These are phyloP conservation scores for Pichia sp. DNA, from an alignment of 1,139 yeast genomes.

Conservation along the genomic window DNA sequence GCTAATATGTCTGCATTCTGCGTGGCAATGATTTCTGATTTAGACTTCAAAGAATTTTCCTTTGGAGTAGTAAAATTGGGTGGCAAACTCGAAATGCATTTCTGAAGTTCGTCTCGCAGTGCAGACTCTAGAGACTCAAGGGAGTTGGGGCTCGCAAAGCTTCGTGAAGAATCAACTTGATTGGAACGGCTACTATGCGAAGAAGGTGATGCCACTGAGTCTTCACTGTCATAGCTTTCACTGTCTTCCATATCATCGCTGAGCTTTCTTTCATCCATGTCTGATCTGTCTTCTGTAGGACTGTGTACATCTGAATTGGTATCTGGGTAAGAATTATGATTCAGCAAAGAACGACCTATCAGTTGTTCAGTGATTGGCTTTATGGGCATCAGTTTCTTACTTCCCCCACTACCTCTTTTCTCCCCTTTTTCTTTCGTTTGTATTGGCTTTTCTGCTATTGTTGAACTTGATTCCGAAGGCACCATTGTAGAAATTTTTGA, in stretches of 20 bases:
- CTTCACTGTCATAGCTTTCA: background rate
- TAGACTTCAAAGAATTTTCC: background rate
- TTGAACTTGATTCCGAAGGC: background rate
- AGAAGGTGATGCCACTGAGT: background rate
- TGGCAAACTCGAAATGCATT: slow-evolving; percentile 5
- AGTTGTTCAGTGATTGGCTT: background rate
- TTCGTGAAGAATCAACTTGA: slow-evolving; percentile 2
- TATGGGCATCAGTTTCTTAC: too few species aligned
- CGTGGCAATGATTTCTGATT: too few species aligned
- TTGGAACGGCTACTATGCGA: background rate
- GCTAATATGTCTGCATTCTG: too few species aligned
- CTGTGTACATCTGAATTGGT: slow-evolving; percentile 6
- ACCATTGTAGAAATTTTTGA: background rate
- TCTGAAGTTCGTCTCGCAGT: slow-evolving; percentile 10
- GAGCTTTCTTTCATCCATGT: background rate
- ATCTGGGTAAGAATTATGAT: slow-evolving; percentile 13
- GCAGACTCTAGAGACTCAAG: slow-evolving; percentile 9
- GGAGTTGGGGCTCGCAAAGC: background rate
- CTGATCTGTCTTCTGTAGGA: background rate
- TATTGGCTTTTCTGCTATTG: too few species aligned
- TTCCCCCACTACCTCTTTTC: background rate
- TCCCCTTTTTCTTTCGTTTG: background rate
- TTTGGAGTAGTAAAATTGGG: background rate
- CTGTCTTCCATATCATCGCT: background rate
- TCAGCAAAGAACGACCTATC: slow-evolving; percentile 8